Evolutionary conservation across 352 stramenopile species (phyloP).

Genomic region (Phytophthora pini): DNA sequence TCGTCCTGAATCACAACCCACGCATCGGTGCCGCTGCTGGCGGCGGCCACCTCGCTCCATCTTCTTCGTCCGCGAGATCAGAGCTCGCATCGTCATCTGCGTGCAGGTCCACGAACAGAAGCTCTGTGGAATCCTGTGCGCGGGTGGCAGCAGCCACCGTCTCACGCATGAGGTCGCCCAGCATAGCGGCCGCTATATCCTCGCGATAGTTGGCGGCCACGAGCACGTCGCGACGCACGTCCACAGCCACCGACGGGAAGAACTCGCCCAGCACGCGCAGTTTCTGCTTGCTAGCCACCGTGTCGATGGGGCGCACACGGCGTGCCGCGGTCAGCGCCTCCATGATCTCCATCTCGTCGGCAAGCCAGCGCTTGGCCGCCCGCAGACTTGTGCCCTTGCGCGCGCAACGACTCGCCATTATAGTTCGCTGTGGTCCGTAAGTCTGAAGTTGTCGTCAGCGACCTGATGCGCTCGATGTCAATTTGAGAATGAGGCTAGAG

Average conservation of each 20-base stretch:
- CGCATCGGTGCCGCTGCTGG: constrained; percentile 34
- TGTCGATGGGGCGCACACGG: constrained; percentile 38
- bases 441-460: neutral
- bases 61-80: constrained; percentile 49
- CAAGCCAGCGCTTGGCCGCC: constrained; percentile 42
- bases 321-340: constrained; percentile 30
- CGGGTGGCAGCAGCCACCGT: neutral
- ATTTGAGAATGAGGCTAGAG: constrained; percentile 29
- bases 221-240: constrained; percentile 68
- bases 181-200: constrained; percentile 67
- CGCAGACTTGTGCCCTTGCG: constrained; percentile 38
- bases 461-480: constrained; percentile 8
- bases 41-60: constrained; percentile 62
- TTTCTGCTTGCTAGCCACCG: constrained; percentile 51
- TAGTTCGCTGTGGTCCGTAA: neutral
- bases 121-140: constrained; percentile 20
- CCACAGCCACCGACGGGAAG: constrained; percentile 54
- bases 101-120: constrained; percentile 54
- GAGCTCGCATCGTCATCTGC: constrained; percentile 30
- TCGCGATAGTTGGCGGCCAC: constrained; percentile 70
- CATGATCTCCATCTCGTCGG: constrained; percentile 39
- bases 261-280: constrained; percentile 59
- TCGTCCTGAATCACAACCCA: constrained; percentile 76
- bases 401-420: constrained; percentile 37
- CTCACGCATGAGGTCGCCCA: constrained; percentile 57